Conservation (phyloP, 148 eudicot species). For the Talinum fruticosum region DNA sequence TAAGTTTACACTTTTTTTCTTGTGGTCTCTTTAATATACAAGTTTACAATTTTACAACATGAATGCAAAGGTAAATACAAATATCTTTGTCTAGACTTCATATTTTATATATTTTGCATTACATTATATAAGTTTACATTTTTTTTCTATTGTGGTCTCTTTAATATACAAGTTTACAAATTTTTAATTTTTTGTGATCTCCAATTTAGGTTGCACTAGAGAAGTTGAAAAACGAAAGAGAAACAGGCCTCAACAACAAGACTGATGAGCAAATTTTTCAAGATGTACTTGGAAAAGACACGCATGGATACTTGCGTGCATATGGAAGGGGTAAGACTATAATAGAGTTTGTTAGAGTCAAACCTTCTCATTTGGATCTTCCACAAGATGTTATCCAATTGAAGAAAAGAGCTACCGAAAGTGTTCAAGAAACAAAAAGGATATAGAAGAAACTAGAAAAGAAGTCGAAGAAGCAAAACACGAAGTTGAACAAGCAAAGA, state of each 20-base stretch:
- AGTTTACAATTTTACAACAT: no score
- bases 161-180: no score
- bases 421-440: background rate
- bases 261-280: conserved; percentile 12
- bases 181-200: background rate
- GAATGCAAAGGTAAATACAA: no score
- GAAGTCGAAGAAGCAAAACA: background rate
- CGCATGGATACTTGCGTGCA: conserved; percentile 18
- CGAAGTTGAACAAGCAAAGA: background rate
- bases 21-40: no score
- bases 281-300: conserved; percentile 15
- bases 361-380: conserved; percentile 16
- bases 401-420: background rate
- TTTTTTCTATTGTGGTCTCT: no score
- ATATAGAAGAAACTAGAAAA: background rate
- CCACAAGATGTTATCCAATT: background rate
- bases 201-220: background rate
- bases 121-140: no score
- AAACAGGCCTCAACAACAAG: conserved; percentile 1
- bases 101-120: no score
- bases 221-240: conserved; percentile 7
- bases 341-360: background rate
- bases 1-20: no score
- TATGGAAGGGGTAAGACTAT: conserved; percentile 16
- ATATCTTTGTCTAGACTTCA: no score